Evolutionary conservation across 2,329 filamentous ascomycete species (phyloP).

Genomic region (Fusarium equiseti): DNA sequence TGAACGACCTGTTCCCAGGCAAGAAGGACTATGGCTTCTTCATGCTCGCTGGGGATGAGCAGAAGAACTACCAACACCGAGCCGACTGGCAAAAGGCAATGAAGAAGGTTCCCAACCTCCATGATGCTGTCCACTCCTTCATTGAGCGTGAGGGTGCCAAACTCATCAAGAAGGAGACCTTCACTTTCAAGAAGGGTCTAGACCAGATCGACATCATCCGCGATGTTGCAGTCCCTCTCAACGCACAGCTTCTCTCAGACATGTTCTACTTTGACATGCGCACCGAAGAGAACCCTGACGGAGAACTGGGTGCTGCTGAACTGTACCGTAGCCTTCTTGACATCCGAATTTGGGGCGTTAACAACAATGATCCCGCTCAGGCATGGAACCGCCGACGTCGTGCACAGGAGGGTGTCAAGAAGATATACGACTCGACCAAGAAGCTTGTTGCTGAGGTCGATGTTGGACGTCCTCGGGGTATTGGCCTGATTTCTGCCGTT

Average conservation of each 20-base stretch:
- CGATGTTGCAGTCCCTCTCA: slow-evolving; percentile 70
- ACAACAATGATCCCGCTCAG: slow-evolving; percentile 61
- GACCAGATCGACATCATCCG: slow-evolving; percentile 58
- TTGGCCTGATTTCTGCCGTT: slow-evolving; percentile 49
- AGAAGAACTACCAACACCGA: slow-evolving; percentile 50
- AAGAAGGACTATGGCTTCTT: slow-evolving; percentile 56
- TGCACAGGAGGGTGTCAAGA: slow-evolving; percentile 55
- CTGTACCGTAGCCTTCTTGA: slow-evolving; percentile 59
- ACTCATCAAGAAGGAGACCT: slow-evolving; percentile 58
- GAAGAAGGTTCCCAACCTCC: slow-evolving; percentile 51
- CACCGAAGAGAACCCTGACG: slow-evolving; percentile 64
- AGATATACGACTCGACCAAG: slow-evolving; percentile 55
- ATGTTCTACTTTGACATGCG: slow-evolving; percentile 71
- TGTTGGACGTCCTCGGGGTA: slow-evolving; percentile 48
- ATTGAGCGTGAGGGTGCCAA: slow-evolving; percentile 50
- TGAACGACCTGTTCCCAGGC: slow-evolving; percentile 51
- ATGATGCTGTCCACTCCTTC: slow-evolving; percentile 49
- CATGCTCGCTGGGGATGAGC: slow-evolving; percentile 55
- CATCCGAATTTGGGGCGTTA: slow-evolving; percentile 60
- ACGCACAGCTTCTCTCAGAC: slow-evolving; percentile 66
- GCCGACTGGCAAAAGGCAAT: slow-evolving; percentile 50
- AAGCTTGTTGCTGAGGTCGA: slow-evolving; percentile 55
- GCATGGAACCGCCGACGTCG: slow-evolving; percentile 60
- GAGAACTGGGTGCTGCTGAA: slow-evolving; percentile 56
- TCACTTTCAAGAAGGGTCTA: slow-evolving; percentile 53